Conservation (phyloP, 768 basidiomycete species). For the Lentinus brumalis region DNA sequence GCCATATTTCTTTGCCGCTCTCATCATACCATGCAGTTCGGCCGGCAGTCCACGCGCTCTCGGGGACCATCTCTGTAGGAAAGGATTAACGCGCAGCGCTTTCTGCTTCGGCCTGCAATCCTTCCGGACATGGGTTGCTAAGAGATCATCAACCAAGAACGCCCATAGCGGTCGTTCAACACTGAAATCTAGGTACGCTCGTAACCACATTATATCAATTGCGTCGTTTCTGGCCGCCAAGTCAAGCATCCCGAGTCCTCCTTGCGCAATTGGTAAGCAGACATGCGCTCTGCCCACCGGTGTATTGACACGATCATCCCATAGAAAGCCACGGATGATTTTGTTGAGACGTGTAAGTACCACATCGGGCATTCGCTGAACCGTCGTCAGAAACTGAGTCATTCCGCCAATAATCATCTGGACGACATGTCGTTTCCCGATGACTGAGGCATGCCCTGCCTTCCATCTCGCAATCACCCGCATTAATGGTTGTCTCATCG, state of each 20-base stretch:
- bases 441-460: not conserved
- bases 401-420: conserved; percentile 24
- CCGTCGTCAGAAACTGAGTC: conserved; percentile 29
- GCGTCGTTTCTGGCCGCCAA: conserved; percentile 17
- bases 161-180: conserved; percentile 12
- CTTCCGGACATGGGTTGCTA: not conserved
- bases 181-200: not conserved
- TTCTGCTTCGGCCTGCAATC: not conserved
- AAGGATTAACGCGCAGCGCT: not conserved
- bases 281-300: conserved; percentile 1
- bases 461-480: not conserved
- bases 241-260: conserved; percentile 9
- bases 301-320: conserved; percentile 1
- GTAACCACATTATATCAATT: conserved; percentile 18
- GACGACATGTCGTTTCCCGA: conserved; percentile 16
- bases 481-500: not conserved
- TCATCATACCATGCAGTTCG: not conserved
- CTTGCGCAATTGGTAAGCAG: not conserved
- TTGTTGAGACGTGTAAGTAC: not conserved
- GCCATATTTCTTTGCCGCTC: not conserved
- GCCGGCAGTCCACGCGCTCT: not conserved
- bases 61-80: conserved; percentile 9
- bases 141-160: conserved; percentile 12
- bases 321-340: not conserved
- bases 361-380: conserved; percentile 26